These are phyloP conservation scores for Metschnikowia santaceciliae DNA, from an alignment of 805 yeast species.

Conservation along the genomic window DNA sequence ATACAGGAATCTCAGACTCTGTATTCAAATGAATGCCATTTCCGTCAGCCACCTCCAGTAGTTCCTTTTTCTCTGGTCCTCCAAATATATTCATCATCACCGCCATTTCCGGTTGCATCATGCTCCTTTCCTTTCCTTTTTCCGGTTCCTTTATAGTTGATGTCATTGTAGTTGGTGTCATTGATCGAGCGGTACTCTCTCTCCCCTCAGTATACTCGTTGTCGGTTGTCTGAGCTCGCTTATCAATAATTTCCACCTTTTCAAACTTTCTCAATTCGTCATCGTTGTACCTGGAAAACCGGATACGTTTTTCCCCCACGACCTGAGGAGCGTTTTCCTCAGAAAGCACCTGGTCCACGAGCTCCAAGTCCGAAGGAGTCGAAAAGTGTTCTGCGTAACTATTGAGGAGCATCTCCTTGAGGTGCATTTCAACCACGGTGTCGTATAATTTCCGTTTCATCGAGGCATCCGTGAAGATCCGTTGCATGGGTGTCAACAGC, in stretches of 20 bases:
- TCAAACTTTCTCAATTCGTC: not conserved
- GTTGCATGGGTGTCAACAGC: constrained; percentile 61
- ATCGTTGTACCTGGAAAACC: not conserved
- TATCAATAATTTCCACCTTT: not conserved
- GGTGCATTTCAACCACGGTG: constrained; percentile 42
- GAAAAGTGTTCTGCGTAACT: constrained; percentile 28
- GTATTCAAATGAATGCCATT: too few relatives aligned
- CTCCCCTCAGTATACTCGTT: not conserved
- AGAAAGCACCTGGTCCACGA: constrained; percentile 41
- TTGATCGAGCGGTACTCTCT: not conserved
- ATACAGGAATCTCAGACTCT: too few relatives aligned
- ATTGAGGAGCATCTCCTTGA: constrained; percentile 48
- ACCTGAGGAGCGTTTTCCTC: constrained; percentile 22
- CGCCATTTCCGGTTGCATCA: too few relatives aligned
- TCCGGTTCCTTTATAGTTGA: too few relatives aligned
- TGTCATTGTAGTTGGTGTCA: too few relatives aligned
- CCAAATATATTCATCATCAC: too few relatives aligned
- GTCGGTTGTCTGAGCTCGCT: not conserved
- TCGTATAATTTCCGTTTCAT: constrained; percentile 42
- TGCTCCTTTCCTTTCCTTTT: too few relatives aligned
- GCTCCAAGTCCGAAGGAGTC: constrained; percentile 16
- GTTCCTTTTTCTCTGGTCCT: too few relatives aligned
- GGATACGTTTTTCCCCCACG: not conserved
- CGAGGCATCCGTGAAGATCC: constrained; percentile 54
- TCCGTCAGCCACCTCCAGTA: too few relatives aligned